phyloP scores from a whole-genome alignment of 108 stramenopile species.

The Pseudonitzschia multiseries region DNA sequence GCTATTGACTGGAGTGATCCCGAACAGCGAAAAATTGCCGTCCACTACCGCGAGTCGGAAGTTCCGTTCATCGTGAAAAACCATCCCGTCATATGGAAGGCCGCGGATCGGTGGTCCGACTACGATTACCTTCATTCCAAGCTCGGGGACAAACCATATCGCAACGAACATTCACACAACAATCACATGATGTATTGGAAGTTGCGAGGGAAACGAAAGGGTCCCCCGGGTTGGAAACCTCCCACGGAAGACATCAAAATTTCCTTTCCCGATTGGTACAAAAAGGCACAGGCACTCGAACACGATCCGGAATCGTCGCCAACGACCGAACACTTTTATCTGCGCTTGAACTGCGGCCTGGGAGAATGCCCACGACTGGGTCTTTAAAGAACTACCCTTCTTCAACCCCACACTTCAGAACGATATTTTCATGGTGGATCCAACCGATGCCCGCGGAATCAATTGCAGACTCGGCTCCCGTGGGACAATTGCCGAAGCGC shows the following conservation, averaged over 20 bases:
- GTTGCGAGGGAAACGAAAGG: conserved; percentile 9
- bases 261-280: conserved; percentile 86
- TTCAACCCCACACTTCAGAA: conserved; percentile 61
- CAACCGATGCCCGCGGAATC: conserved; percentile 84
- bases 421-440: conserved; percentile 87
- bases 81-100: conserved; percentile 66
- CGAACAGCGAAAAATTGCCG: conserved; percentile 41
- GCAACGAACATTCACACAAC: conserved; percentile 67
- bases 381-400: conserved; percentile 88
- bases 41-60: conserved; percentile 64
- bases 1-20: conserved; percentile 60
- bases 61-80: conserved; percentile 90
- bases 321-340: conserved; percentile 90
- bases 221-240: conserved; percentile 63
- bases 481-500: conserved; percentile 91
- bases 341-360: conserved; percentile 76
- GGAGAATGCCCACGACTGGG: conserved; percentile 43
- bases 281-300: conserved; percentile 57
- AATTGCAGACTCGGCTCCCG: conserved; percentile 97
- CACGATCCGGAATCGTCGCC: conserved; percentile 25
- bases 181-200: conserved; percentile 96
- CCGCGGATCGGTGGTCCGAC: conserved; percentile 79
- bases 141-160: conserved; percentile 45
- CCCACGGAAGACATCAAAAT: conserved; percentile 83
- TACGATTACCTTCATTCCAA: conserved; percentile 54